Base-by-base conservation (phyloP, 2,329 filamentous ascomycete genomes). In the Neonectria sp. region DNA sequence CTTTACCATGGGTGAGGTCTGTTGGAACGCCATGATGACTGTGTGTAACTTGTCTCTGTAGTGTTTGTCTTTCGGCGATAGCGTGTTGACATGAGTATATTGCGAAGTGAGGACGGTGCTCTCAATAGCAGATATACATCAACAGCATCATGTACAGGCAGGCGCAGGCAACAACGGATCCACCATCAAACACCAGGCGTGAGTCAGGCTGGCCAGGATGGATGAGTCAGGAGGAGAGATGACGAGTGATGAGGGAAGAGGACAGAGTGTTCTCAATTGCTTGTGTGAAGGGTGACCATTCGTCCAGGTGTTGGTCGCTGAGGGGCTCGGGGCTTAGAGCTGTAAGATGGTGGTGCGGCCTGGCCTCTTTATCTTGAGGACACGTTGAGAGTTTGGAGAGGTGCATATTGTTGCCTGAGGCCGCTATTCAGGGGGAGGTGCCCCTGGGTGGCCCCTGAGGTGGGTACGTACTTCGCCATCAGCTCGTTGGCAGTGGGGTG, bases 1-100 rank as follows among this genome's bases (percentile, higher is more conserved):
- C 79, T 89, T 88, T 78, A 86, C 76, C 66, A 81, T 76, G 43
- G 85, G 82, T 64, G 84, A 81, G 15, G 73, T 55, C 80, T 81
- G 79, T 77, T 81, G 78, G 55, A 78, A 79, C 63, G 80, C 79
- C 84, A 86, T 85, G n/a, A 68, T 81, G 70, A 62, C 76, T 62
- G 40, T 68, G 48, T 65, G 61, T 70, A 68, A 24, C 31, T 24
- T 35, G 31, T n/a, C 25, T 15, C 60, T 66, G 65, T 66, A 60
- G 59, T 61, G 61, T 65, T 51, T 17, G 15, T 40, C 35, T 40
- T 62, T 64, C 73, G 60, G 63, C 66, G 59, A n/a, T 59, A 37
- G 21, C 33, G 25, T 51, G 29, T 46, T 56, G 27, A 65, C 56
- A 63, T 48, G 61, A 46, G 48, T 49, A 40, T 21, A 64, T 25